Evolutionary conservation across 2,329 filamentous ascomycete genomes (phyloP).

Genomic region (Decorospora gaudefroyi): DNA sequence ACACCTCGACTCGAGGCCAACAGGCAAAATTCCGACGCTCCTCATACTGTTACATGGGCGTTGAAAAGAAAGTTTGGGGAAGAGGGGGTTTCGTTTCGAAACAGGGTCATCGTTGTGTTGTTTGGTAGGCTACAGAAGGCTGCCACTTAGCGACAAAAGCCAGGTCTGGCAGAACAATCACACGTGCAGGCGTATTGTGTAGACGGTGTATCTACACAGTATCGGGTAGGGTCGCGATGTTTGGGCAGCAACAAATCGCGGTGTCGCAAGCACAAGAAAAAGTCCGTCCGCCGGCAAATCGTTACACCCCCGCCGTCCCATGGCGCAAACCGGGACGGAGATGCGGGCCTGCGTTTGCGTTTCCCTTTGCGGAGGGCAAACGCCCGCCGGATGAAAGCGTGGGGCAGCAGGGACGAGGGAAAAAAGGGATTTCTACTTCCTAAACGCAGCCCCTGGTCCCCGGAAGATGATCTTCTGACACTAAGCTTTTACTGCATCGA

Average conservation of each 20-base stretch:
- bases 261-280: too few relatives aligned
- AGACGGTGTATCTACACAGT: too few relatives aligned
- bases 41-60: conserved; percentile 14
- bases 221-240: too few relatives aligned
- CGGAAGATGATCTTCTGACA: conserved; percentile 32
- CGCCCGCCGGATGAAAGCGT: conserved; percentile 28
- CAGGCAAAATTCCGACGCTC: conserved; percentile 7
- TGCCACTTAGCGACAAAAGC: too few relatives aligned
- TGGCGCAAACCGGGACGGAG: conserved; percentile 22
- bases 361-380: conserved; percentile 21
- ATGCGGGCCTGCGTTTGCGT: conserved; percentile 22
- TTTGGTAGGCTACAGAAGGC: too few relatives aligned
- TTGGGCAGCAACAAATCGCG: too few relatives aligned
- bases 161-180: too few relatives aligned
- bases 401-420: conserved; percentile 20
- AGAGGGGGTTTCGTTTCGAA: conserved; percentile 31
- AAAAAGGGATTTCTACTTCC: conserved; percentile 20
- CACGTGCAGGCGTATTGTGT: too few relatives aligned
- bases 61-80: conserved; percentile 26
- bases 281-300: conserved; percentile 11
- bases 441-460: too few relatives aligned
- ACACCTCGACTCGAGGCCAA: neutral
- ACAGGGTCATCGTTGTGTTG: conserved; percentile 1
- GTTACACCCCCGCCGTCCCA: neutral
- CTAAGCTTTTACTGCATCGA: conserved; percentile 26